Evolutionary conservation across 2,329 filamentous ascomycete species (phyloP), one percentile per base, ranked within the genome.

Genomic region (Neopestalotiopsis sp.): DNA sequence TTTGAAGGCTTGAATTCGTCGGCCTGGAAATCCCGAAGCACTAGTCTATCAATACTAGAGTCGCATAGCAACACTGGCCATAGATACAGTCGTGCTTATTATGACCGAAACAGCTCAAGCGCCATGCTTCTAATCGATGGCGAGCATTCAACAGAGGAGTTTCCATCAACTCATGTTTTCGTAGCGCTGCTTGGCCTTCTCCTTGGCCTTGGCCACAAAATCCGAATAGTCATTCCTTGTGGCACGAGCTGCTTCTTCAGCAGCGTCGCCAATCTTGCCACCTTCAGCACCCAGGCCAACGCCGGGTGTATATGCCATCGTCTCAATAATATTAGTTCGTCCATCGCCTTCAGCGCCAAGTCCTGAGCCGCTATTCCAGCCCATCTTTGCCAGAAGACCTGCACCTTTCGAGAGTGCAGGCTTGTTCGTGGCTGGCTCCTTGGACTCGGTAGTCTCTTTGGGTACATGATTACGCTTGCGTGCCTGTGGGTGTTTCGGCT

Each of bases 281-380:
- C 91, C 90, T 74, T 91, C 87, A 1, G 91, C 91, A 0, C 91
- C 91, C 17, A 94, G 80, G 1, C 91, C 91, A 1, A 92, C 91
- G 20, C 91, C 91, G 17, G 90, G 87, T 24, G 88, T 84, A 77
- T 93, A 94, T 9, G 90, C 86, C 66, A 88, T 86, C 13, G 90
- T 90, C 38, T 86, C 85, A 67, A 93, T 88, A 4, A 89, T 89
- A 65, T 90, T 87, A 0, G 88, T 91, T 58, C 88, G 85, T 0
- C 91, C 91, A 5, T 85, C 85, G 5, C 88, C 89, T 61, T 87
- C 85, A 0, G 87, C 89, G 2, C 91, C 91, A 4, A 93, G 82
- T 0, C 91, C 91, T 68, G 86, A 84, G 9, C 91, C 91, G 1
- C 85, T 83, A 28, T 82, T 88, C 91, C 91, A 93, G 32, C 91